phyloP scores from a whole-genome alignment of 805 yeast species.

The Kodamaea leandrae region DNA sequence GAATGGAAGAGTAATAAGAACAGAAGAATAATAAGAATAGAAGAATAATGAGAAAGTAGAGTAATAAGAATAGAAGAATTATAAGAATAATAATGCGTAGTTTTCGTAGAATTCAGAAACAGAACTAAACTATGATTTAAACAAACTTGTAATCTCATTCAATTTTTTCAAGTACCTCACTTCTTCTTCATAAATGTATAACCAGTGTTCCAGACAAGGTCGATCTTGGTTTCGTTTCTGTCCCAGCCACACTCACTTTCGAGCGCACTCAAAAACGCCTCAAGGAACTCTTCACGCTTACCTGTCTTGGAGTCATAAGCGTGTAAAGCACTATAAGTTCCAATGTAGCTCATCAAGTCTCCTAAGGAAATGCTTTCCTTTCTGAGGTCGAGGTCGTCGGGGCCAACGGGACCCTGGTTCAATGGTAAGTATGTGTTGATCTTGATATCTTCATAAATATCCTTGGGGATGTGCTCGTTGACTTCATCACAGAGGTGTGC shows the following conservation, averaged over 20 bases:
- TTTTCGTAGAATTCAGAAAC: too few species aligned
- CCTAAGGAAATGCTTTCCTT: conserved; percentile 41
- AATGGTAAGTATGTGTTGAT: conserved; percentile 27
- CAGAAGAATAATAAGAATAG: too few species aligned
- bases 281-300: conserved; percentile 30
- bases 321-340: conserved; percentile 73
- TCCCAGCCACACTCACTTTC: conserved; percentile 45
- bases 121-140: too few species aligned
- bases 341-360: conserved; percentile 50
- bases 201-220: conserved; percentile 50
- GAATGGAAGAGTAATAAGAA: too few species aligned
- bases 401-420: conserved; percentile 14
- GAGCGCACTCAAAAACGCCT: conserved; percentile 32
- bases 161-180: too few species aligned
- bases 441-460: conserved; percentile 38
- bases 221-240: conserved; percentile 38
- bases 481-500: conserved; percentile 44
- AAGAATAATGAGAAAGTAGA: too few species aligned
- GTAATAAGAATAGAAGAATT: too few species aligned
- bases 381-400: conserved; percentile 22
- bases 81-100: too few species aligned
- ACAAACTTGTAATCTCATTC: too few species aligned
- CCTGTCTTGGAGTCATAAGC: conserved; percentile 45
- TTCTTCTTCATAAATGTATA: conserved; percentile 45
- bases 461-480: conserved; percentile 39